Evolutionary conservation across 1,284 basidiomycete species (phyloP).

Genomic region (Trametes polyzona): DNA sequence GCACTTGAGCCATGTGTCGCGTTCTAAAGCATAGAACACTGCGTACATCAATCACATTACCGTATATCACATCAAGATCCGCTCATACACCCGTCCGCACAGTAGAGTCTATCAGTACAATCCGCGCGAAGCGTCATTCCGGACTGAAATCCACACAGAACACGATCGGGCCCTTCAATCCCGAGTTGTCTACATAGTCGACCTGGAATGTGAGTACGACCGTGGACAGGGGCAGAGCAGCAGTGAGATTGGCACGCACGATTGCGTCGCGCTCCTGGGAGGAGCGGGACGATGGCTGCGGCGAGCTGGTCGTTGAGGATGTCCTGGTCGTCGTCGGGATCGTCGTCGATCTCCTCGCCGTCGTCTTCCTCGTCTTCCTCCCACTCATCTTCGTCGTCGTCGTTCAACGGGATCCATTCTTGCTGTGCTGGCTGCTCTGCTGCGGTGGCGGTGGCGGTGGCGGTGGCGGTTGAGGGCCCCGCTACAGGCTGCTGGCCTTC

Average conservation of each 20-base stretch:
- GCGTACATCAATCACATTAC: no score
- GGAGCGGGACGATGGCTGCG: background rate
- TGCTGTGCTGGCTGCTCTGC: background rate
- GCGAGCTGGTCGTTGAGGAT: conserved; percentile 1
- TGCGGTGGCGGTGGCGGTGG: background rate
- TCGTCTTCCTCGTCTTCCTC: conserved; percentile 10
- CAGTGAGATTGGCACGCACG: conserved; percentile 6
- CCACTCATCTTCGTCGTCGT: conserved; percentile 10
- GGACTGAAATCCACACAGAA: conserved; percentile 27
- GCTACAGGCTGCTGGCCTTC: background rate
- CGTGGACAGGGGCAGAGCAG: background rate
- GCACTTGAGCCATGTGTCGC: no score
- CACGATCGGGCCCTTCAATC: conserved; percentile 15
- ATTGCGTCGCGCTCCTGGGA: background rate
- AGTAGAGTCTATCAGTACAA: no score
- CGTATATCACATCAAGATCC: no score
- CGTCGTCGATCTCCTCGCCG: conserved; percentile 9
- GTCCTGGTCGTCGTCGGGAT: conserved; percentile 7
- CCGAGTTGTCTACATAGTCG: background rate
- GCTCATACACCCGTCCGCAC: no score
- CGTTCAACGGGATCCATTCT: background rate
- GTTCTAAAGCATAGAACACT: no score
- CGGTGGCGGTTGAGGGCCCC: background rate
- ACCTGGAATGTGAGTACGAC: background rate
- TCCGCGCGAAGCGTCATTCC: background rate